These are phyloP conservation scores for Rhodotorula sp. DNA, from an alignment of 1,284 basidiomycete species.

Conservation along the genomic window DNA sequence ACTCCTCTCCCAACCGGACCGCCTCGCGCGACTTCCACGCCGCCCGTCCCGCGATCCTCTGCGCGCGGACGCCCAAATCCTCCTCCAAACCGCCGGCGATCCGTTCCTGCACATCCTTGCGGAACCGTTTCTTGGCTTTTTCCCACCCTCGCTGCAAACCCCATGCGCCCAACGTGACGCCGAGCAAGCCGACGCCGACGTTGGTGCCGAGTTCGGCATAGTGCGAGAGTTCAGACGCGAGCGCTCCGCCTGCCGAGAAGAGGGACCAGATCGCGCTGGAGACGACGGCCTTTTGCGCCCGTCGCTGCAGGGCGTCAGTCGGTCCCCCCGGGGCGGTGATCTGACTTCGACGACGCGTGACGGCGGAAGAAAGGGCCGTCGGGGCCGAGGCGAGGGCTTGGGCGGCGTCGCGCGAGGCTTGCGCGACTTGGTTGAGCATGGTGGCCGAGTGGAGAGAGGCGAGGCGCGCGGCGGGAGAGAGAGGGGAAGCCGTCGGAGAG, in stretches of 20 bases:
- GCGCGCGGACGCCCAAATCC: constrained; percentile 30
- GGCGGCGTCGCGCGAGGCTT: constrained; percentile 3
- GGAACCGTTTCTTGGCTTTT: constrained; percentile 46
- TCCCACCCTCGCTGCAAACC: constrained; percentile 48
- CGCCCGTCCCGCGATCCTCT: constrained; percentile 1
- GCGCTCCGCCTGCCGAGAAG: constrained; percentile 12
- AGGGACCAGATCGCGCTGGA: not conserved
- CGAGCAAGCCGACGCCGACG: constrained; percentile 45
- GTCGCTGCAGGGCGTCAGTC: constrained; percentile 33
- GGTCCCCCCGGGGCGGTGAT: constrained; percentile 40
- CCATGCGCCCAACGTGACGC: constrained; percentile 45
- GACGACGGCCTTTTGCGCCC: constrained; percentile 32
- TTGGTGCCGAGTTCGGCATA: constrained; percentile 45
- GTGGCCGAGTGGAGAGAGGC: constrained; percentile 28
- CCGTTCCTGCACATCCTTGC: constrained; percentile 41
- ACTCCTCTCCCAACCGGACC: constrained; percentile 3
- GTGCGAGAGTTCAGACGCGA: constrained; percentile 23
- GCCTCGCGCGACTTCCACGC: not conserved
- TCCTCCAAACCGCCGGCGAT: constrained; percentile 32
- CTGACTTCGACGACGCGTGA: constrained; percentile 32
- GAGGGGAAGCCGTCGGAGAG: not conserved
- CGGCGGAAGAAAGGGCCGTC: constrained; percentile 25
- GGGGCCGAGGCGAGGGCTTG: not conserved
- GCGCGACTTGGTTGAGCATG: constrained; percentile 20
- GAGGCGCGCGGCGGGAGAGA: not conserved